phyloP scores from a whole-genome alignment of 352 stramenopile species.

The Pythium grandisporangium region DNA sequence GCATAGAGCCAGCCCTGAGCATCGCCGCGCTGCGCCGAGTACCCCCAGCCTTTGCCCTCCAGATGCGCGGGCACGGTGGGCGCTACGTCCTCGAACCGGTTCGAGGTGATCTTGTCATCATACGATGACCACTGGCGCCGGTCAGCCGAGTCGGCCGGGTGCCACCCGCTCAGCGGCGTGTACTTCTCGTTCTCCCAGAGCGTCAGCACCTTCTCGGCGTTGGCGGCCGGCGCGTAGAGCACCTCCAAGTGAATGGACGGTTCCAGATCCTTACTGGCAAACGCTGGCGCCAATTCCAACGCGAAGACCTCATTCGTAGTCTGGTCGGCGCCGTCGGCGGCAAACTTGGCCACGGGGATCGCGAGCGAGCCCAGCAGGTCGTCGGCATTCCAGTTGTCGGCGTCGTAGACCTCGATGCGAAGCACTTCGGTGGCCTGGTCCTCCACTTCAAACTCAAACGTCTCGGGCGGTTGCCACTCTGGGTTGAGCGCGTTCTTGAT shows the following conservation, averaged over 20 bases:
- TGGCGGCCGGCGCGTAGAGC: conserved; percentile 8
- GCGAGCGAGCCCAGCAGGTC: conserved; percentile 44
- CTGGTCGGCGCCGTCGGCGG: conserved; percentile 29
- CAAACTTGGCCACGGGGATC: conserved; percentile 41
- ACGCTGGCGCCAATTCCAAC: conserved; percentile 7
- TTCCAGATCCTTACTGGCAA: conserved; percentile 2
- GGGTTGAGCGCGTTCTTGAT: conserved; percentile 42
- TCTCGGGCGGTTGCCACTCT: conserved; percentile 63
- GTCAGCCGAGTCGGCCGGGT: conserved; percentile 5
- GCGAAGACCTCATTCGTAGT: conserved; percentile 13
- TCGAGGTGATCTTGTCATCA: conserved; percentile 12
- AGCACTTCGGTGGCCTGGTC: conserved; percentile 34
- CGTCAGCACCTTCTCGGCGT: conserved; percentile 13
- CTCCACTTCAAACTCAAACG: conserved; percentile 57
- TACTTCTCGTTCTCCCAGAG: conserved; percentile 33
- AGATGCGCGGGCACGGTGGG: conserved; percentile 12
- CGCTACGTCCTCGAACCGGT: conserved; percentile 13
- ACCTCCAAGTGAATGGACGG: conserved; percentile 15
- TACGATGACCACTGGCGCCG: conserved; percentile 15
- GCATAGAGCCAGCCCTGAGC: conserved; percentile 30
- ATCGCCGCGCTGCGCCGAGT: conserved; percentile 18
- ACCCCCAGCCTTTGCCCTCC: conserved; percentile 16
- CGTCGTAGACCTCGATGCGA: conserved; percentile 49
- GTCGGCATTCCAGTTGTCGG: conserved; percentile 56
- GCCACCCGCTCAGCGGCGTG: conserved; percentile 15